Percentiles rank a stretch among this genome's conserved stretches.
Conservation (phyloP, 306 rosid species). For the Astragalus glycyphyllos region DNA sequence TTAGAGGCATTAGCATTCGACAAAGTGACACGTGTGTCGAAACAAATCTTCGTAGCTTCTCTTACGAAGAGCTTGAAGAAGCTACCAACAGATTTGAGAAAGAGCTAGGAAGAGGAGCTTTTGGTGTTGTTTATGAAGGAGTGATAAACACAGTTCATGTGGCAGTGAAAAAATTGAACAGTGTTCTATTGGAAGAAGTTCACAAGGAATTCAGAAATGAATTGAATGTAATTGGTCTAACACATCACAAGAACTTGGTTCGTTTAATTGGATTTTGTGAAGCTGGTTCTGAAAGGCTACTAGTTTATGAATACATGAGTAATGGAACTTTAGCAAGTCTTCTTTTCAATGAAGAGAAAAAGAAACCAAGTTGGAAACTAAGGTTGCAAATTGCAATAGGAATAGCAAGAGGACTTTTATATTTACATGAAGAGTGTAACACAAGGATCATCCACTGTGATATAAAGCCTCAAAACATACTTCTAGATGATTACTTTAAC, state of each 20-base stretch:
- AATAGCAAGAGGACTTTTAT: slow-evolving; percentile 47
- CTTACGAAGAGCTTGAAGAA: slow-evolving; percentile 47
- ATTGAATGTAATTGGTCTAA: slow-evolving; percentile 45
- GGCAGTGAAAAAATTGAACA: slow-evolving; percentile 57
- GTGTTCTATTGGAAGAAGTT: slow-evolving; percentile 38
- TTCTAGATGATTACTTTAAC: slow-evolving; percentile 44
- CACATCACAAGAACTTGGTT: slow-evolving; percentile 54
- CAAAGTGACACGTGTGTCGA: slow-evolving; percentile 15
- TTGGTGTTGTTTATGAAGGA: slow-evolving; percentile 54
- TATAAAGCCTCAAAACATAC: slow-evolving; percentile 57
- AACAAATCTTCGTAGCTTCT: slow-evolving; percentile 46
- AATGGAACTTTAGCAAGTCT: slow-evolving; percentile 50
- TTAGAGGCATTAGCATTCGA: not conserved
- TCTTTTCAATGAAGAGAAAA: slow-evolving; percentile 36
- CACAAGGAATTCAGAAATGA: slow-evolving; percentile 59
- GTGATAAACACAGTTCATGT: slow-evolving; percentile 27
- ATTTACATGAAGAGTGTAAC: slow-evolving; percentile 51
- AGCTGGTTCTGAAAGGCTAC: slow-evolving; percentile 36
- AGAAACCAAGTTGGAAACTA: slow-evolving; percentile 49
- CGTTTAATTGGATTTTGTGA: slow-evolving; percentile 49
- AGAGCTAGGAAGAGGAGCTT: slow-evolving; percentile 45
- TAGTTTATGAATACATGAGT: slow-evolving; percentile 53
- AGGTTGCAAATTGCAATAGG: slow-evolving; percentile 45
- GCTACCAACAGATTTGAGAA: slow-evolving; percentile 49
- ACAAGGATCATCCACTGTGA: slow-evolving; percentile 54